Conservation (phyloP, 2,329 filamentous ascomycete genomes). For the Epichloe sylvatica region DNA sequence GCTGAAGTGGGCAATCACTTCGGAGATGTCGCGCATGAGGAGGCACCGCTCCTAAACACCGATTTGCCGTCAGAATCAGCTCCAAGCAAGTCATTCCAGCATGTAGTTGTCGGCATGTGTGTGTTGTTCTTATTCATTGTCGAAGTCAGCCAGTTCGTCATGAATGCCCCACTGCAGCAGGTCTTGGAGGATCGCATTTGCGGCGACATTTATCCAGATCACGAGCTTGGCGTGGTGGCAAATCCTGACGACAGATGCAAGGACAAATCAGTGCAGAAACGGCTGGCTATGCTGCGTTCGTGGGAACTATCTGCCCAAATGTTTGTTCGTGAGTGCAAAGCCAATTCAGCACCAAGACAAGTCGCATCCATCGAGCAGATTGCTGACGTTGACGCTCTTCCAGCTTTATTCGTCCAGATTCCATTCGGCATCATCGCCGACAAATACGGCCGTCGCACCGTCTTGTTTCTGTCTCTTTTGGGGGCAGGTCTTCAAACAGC, state of each 20-base stretch:
- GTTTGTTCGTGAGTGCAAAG: conserved; percentile 26
- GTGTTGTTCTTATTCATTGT: conserved; percentile 28
- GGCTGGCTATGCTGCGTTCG: conserved; percentile 37
- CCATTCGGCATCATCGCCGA: conserved; percentile 34
- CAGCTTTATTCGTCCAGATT: conserved; percentile 29
- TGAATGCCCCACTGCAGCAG: conserved; percentile 30
- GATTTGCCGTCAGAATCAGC: conserved; percentile 9
- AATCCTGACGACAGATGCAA: conserved; percentile 35
- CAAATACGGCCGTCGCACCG: conserved; percentile 29
- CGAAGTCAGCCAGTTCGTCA: conserved; percentile 25
- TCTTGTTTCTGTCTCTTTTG: conserved; percentile 24
- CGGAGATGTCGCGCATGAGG: background rate
- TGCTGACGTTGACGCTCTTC: background rate
- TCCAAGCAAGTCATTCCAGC: conserved; percentile 15
- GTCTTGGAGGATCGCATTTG: conserved; percentile 42
- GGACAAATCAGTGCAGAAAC: conserved; percentile 31
- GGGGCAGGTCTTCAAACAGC: conserved; percentile 15
- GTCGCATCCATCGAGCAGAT: background rate
- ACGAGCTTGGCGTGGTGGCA: conserved; percentile 15
- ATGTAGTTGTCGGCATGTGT: conserved; percentile 19
- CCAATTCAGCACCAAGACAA: background rate
- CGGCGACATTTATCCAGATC: conserved; percentile 30
- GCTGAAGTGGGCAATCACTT: background rate
- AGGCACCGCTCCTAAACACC: conserved; percentile 6
- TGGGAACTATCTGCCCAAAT: conserved; percentile 31